Evolutionary conservation across 164 flowering plant genomes (phyloP), one percentile per base, ranked within the genome.

Genomic region (Magnolia kwangsiensis): DNA sequence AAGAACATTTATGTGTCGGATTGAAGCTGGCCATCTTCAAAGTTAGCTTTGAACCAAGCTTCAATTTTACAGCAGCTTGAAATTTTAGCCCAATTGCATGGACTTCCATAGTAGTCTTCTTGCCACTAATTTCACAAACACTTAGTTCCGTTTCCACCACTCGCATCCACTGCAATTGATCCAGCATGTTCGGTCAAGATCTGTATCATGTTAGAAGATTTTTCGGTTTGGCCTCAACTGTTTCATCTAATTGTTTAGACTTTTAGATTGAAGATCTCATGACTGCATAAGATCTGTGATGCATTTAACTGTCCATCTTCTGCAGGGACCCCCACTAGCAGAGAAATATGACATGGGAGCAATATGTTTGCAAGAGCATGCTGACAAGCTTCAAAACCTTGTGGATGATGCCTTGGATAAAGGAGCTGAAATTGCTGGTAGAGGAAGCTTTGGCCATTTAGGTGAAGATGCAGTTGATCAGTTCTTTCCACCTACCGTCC

Each of bases 281-380:
- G 69, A 66, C 13, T 66, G 29, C 16, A 66, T 66, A 27, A 27
- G 31, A 66, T 21, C 10, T 29, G 14, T 68, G 50, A 29, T 29
- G 71, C 29, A 3, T 68, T 31, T 7, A 29, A 16, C 50, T 68
- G 45, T 51, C 69, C 10, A 13, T 79, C 55, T 78, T 78, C 63
- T 84, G 79, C 83, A 95, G 99, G 99, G 99, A 24, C 98, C 99
- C 76, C 97, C 99, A 50, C 89, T 88, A 20, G 83, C 84, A 70
- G 98, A 97, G 50, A 93, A 86, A 86, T 94, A 91, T 85, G 99
- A 96, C 68, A 94, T 96, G 99, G 99, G 99, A 76, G 97, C 99
- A 75, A 87, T 96, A 79, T 96, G 99, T 76, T 76, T 94, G 91
- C 91, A 80, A 83, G 98, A 91, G 77, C 99, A 93, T 81, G 85